Evolutionary conservation across 305 asterid species (phyloP), one percentile per base, ranked within the genome.

Genomic region (Coffea humblotiana): DNA sequence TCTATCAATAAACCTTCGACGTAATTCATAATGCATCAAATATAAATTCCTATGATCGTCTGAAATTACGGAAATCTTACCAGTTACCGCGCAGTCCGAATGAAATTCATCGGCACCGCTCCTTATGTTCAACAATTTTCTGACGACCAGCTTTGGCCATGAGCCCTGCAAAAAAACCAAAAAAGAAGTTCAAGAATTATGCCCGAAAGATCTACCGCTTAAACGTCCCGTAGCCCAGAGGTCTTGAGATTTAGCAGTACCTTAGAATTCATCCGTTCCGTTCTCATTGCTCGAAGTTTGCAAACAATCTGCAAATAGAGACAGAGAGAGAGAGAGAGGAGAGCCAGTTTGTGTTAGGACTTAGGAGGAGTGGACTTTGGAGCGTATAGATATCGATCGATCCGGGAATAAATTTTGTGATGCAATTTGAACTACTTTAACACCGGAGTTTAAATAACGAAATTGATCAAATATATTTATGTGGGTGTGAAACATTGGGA

Each of bases 71-170:
- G 49, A 83, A 77, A 82, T 48, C 75, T 77, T 79, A 94, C 98
- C 92, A 51, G 79, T 85, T 56, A 78, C 69, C 45, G 29, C 80
- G 76, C 89, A 85, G 84, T 90, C 97, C 0, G 97, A 92, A 72
- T 87, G 86, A 86, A 88, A 92, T 79, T 90, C 94, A 80, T 92
- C 85, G 14, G 84, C 72, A 3, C 91, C 81, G 45, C 86, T 84
- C 76, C 79, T 88, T 58, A 90, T 83, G 69, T 90, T 92, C 88
- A 94, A 80, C 97, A 96, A 89, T 85, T 90, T 94, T 79, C 82
- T 87, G 21, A 82, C 95, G 45, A 92, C 94, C 82, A 79, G 85
- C 82, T 86, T 89, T 4, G 97, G 90, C 97, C 94, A 91, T 40
- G 94, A 90, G 10, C 88, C 83, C 97, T 90, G 88, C 88, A 11